Conservation (phyloP, 1,284 basidiomycete genomes). For the Fistulina hepatica region DNA sequence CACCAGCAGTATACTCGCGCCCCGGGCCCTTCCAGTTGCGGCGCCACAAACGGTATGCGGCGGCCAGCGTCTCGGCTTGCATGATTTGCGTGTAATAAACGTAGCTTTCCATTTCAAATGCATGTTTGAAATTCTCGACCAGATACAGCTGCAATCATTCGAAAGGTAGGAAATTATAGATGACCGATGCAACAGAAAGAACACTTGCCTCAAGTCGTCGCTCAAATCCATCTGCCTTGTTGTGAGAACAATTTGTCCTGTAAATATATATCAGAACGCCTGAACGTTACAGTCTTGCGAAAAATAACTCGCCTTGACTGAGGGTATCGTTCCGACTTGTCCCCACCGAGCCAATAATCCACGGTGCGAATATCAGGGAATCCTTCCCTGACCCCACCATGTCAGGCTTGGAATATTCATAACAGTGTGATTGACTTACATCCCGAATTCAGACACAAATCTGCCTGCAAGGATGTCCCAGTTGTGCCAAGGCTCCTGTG, state of each 20-base stretch:
- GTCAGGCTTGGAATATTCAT: conserved; percentile 1
- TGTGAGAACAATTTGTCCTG: conserved; percentile 69
- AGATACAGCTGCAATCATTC: conserved; percentile 53
- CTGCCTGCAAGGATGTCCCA: conserved; percentile 80
- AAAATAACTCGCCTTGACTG: too few relatives aligned
- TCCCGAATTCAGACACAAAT: conserved; percentile 85
- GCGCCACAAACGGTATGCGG: conserved; percentile 70
- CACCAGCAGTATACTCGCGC: conserved; percentile 62
- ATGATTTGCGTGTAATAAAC: conserved; percentile 76
- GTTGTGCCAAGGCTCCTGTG: conserved; percentile 81
- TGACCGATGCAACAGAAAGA: conserved; percentile 2
- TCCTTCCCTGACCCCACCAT: conserved; percentile 45
- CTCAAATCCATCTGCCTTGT: conserved; percentile 84
- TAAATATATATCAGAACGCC: conserved; percentile 12
- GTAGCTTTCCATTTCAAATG: conserved; percentile 81
- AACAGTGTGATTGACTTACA: conserved; percentile 35
- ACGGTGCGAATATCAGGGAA: conserved; percentile 80
- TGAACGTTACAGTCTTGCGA: too few relatives aligned
- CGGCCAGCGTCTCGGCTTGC: conserved; percentile 70
- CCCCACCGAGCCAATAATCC: conserved; percentile 69
- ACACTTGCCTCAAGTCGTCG: conserved; percentile 65
- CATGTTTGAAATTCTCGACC: conserved; percentile 83
- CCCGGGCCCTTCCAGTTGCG: conserved; percentile 67
- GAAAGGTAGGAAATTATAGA: conserved; percentile 10
- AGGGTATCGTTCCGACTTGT: conserved; percentile 63